phyloP scores from a whole-genome alignment of 129 eudicot genomes.

The Escallonia herrerae region DNA sequence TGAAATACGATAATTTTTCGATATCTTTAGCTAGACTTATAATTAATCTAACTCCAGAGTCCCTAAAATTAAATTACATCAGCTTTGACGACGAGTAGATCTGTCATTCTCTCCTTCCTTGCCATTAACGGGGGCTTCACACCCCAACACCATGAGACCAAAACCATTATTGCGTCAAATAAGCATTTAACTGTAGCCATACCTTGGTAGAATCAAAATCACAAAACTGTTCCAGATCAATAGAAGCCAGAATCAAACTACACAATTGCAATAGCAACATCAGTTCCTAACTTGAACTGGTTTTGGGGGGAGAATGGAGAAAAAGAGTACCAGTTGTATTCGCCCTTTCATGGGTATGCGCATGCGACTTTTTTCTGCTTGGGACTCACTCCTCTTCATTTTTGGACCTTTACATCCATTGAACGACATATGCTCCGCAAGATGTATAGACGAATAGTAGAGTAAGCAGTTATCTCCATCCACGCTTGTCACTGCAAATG shows the following conservation, averaged over 20 bases:
- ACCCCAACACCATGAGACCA: not conserved
- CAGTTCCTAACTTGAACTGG: not conserved
- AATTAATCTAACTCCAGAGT: too few species aligned
- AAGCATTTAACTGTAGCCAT: not conserved
- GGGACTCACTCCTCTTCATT: constrained; percentile 53
- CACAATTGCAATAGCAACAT: not conserved
- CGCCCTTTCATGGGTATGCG: constrained; percentile 92
- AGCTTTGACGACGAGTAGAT: not conserved
- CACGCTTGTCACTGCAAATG: constrained; percentile 82
- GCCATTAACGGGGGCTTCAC: not conserved
- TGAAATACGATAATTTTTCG: too few species aligned
- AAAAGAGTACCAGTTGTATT: constrained; percentile 70
- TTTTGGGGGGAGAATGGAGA: not conserved
- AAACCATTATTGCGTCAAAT: not conserved
- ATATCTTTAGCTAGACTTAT: too few species aligned
- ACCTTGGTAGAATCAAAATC: not conserved
- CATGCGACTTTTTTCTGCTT: constrained; percentile 49
- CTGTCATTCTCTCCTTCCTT: not conserved
- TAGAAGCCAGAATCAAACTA: constrained; percentile 4
- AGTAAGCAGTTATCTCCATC: constrained; percentile 83
- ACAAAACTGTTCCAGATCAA: not conserved
- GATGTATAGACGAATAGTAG: constrained; percentile 79
- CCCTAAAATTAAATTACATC: not conserved
- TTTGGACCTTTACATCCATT: constrained; percentile 37
- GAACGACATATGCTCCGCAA: constrained; percentile 44